These are phyloP conservation scores for Solanum dulcamara DNA, from an alignment of 257 asterid genomes.

Conservation along the genomic window DNA sequence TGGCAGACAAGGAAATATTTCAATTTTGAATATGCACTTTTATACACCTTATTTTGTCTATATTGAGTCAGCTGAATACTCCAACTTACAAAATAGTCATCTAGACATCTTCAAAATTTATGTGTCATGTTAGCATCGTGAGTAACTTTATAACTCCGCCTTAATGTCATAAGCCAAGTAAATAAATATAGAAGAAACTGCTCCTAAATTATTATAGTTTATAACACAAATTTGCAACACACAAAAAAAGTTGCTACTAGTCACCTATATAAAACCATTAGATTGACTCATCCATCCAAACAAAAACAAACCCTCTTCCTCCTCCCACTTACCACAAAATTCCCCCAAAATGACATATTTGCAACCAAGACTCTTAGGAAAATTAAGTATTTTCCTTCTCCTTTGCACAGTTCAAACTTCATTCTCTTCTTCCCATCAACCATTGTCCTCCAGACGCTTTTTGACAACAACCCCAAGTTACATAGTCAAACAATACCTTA, in stretches of 20 bases:
- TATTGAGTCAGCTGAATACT: fast-evolving
- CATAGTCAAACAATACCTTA: neutral
- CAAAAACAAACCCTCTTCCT: neutral
- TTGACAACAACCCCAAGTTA: neutral
- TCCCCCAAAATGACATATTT: neutral
- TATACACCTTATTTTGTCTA: too few relatives aligned
- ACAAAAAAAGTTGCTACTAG: neutral
- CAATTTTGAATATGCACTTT: too few relatives aligned
- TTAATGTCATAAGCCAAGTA: too few relatives aligned
- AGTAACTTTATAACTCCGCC: too few relatives aligned
- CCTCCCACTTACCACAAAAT: neutral
- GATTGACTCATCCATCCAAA: neutral
- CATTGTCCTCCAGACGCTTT: neutral
- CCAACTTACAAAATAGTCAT: too few relatives aligned
- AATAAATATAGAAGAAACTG: too few relatives aligned
- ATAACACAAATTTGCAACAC: neutral
- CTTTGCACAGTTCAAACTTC: neutral
- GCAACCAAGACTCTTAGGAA: neutral
- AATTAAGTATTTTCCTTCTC: neutral
- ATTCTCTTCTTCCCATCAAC: neutral
- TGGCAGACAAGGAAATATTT: too few relatives aligned
- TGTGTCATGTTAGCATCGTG: neutral
- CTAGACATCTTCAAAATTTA: too few relatives aligned
- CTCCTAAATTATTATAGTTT: neutral
- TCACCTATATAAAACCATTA: neutral